Evolutionary conservation across 2,329 filamentous ascomycete genomes (phyloP), one percentile per base, ranked within the genome.

Genomic region (Claviceps quebecensis): DNA sequence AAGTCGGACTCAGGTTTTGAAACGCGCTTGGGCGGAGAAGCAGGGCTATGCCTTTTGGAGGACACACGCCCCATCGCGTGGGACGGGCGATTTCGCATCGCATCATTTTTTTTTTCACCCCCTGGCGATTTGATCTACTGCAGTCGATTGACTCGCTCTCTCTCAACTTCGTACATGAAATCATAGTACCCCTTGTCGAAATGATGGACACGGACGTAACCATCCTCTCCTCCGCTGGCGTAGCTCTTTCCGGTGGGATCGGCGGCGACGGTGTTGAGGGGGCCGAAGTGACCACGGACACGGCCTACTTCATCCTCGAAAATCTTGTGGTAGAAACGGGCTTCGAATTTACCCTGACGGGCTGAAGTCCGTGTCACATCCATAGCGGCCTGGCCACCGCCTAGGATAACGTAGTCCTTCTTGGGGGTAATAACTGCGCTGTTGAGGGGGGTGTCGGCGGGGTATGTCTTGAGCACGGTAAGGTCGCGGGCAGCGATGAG

Each of bases 181-280:
- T 98, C 93, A 69, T 93, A 97, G 78, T 96, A 98, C 56, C 85
- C 81, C 78, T 95, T 95, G 74, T 98, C 93, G 72, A 98, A 98
- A 72, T 95, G 88, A 73, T 98, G 93, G 60, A 97, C 84, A 65
- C 93, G 87, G 58, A 98, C 91, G 73, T 98, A 98, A 64, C 93
- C 93, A 71, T 98, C 93, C 75, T 98, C 93, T 72, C 90, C 91
- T 61, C 93, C 93, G 64, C 85, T 91, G 63, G 89, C 90, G 72
- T 98, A 98, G 63, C 87, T 83, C 66, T 86, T 90, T 63, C 93
- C 93, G 54, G 84, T 84, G 34, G 93, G 93, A 70, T 95, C 87
- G 53, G 87, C 87, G 47, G 93, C 90, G 60, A 98, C 88, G 56
- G 93, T 96, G 78, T 98, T 96, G 66, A 96, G 77, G 59, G 86